Conservation (phyloP, 176 grass and related monocot genomes). For the Zoysia japonica region DNA sequence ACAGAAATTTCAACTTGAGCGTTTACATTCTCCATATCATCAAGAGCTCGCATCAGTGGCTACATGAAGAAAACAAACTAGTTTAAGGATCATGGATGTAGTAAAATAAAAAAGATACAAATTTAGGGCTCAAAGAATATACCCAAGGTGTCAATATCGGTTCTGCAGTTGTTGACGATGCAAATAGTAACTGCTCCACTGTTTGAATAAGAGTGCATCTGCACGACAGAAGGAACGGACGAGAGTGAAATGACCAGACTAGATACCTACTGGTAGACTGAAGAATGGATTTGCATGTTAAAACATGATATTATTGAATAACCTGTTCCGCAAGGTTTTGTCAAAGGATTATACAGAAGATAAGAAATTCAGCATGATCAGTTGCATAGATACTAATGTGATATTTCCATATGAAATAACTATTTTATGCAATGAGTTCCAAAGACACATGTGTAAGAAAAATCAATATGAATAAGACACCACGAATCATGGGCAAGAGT, state of each 20-base stretch:
- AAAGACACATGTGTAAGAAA: neutral
- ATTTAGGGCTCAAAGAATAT: conserved; percentile 37
- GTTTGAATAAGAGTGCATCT: conserved; percentile 97
- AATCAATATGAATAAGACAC: conserved; percentile 1
- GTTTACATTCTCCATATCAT: conserved; percentile 97
- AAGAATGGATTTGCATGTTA: conserved; percentile 14
- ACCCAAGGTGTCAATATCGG: conserved; percentile 94
- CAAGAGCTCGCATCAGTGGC: conserved; percentile 89
- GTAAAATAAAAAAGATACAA: conserved; percentile 35
- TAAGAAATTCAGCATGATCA: conserved; percentile 21
- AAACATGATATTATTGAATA: conserved; percentile 29
- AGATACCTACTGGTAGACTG: conserved; percentile 10
- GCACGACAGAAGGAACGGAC: conserved; percentile 50
- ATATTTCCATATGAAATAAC: neutral
- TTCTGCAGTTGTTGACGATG: conserved; percentile 87
- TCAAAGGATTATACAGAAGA: neutral
- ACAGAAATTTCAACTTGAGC: conserved; percentile 90
- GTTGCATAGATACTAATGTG: neutral
- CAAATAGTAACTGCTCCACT: conserved; percentile 89
- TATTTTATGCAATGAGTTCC: neutral
- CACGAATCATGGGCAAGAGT: neutral
- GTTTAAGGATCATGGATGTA: neutral
- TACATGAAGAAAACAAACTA: conserved; percentile 37
- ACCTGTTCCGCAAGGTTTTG: neutral
- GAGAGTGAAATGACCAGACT: conserved; percentile 6